Percentiles rank a stretch among this genome's conserved stretches.
Conservation (phyloP, 306 rosid species). For the Alnus glutinosa region DNA sequence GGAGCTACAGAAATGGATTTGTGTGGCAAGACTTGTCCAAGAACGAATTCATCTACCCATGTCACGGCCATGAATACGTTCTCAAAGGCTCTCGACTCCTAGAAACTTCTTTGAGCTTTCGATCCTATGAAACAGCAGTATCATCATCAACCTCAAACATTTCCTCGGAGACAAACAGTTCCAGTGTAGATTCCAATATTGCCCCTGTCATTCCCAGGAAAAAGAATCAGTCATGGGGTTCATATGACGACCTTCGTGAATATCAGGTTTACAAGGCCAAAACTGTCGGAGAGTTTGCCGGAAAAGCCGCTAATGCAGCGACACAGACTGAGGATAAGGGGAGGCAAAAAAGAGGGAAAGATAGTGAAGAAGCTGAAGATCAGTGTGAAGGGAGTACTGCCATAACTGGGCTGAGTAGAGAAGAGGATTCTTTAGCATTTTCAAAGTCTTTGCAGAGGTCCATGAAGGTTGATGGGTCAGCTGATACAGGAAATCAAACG, state of each 20-base stretch:
- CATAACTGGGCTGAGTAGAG: constrained; percentile 19
- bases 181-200: constrained; percentile 30
- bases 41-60: constrained; percentile 56
- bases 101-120: constrained; percentile 40
- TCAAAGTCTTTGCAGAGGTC: constrained; percentile 23
- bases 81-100: constrained; percentile 55
- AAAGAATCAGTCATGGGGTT: constrained; percentile 33
- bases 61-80: constrained; percentile 61
- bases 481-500: constrained; percentile 36
- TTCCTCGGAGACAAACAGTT: constrained; percentile 46
- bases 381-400: constrained; percentile 15
- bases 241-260: constrained; percentile 26
- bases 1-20: constrained; percentile 60
- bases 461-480: constrained; percentile 26
- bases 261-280: constrained; percentile 42
- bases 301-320: constrained; percentile 37
- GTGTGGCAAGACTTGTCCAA: constrained; percentile 76
- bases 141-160: constrained; percentile 46
- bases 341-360: constrained; percentile 27
- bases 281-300: constrained; percentile 29
- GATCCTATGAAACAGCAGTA: constrained; percentile 41
- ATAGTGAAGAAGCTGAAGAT: constrained; percentile 28
- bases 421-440: constrained; percentile 22
- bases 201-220: constrained; percentile 30
- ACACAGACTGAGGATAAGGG: constrained; percentile 54